Evolutionary conservation across 371 early-diverging fungal genomes (phyloP).

Genomic region (Apophysomyces ossiformis): DNA sequence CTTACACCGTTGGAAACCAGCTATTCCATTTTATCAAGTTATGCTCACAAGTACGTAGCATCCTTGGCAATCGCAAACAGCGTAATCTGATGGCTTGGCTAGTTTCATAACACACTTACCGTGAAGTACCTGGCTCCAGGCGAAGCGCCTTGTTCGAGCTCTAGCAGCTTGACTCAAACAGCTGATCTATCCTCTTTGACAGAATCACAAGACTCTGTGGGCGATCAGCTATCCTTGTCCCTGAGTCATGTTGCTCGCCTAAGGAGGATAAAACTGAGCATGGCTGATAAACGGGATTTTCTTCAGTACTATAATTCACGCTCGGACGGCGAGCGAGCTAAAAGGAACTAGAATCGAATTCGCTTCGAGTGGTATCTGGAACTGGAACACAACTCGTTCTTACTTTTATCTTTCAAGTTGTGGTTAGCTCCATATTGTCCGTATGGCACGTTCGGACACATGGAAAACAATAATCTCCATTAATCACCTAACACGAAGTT

Average conservation of each 20-base stretch:
- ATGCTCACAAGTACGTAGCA: slow-evolving; percentile 57
- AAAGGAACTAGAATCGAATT: too few relatives aligned
- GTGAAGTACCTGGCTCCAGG: slow-evolving; percentile 58
- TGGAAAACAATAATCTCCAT: too few relatives aligned
- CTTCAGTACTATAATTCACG: slow-evolving; percentile 68
- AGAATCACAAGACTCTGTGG: slow-evolving; percentile 57
- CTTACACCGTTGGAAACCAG: slow-evolving; percentile 69
- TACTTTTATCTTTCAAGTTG: neutral
- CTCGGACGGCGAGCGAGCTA: too few relatives aligned
- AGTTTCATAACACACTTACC: slow-evolving; percentile 64
- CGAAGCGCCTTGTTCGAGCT: slow-evolving; percentile 53
- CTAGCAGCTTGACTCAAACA: slow-evolving; percentile 29
- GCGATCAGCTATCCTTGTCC: slow-evolving; percentile 59
- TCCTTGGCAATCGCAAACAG: neutral
- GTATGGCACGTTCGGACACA: too few relatives aligned
- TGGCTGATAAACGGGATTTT: slow-evolving; percentile 81
- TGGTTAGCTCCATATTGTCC: neutral
- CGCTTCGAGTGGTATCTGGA: too few relatives aligned
- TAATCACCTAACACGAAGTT: too few relatives aligned
- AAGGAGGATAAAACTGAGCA: slow-evolving; percentile 73
- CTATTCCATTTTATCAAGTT: slow-evolving; percentile 61
- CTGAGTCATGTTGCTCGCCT: slow-evolving; percentile 73
- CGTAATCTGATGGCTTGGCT: slow-evolving; percentile 8
- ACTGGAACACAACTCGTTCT: neutral
- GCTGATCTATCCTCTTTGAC: slow-evolving; percentile 36